phyloP scores from a whole-genome alignment of 371 early-diverging fungal genomes.

The Actinomortierella ambigua region DNA sequence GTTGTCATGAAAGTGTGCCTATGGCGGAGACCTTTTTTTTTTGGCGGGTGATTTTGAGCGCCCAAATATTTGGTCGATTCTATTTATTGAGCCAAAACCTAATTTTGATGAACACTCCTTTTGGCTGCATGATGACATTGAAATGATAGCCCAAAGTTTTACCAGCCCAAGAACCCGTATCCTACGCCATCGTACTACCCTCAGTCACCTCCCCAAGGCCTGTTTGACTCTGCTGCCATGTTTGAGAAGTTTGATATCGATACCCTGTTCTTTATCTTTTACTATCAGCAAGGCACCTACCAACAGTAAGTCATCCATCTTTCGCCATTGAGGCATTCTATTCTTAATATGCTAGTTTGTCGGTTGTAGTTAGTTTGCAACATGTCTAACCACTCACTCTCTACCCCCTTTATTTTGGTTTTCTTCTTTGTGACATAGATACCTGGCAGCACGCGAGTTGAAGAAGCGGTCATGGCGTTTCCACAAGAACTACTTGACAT shows the following conservation, averaged over 20 bases:
- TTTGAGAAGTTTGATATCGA: slow-evolving; percentile 96
- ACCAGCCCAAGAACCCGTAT: slow-evolving; percentile 77
- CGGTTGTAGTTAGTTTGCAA: background rate
- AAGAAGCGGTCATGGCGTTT: slow-evolving; percentile 99
- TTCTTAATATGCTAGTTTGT: background rate
- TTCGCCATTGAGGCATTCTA: background rate
- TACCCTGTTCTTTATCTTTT: slow-evolving; percentile 98
- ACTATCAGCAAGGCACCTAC: slow-evolving; percentile 95
- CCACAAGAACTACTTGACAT: slow-evolving; percentile 98
- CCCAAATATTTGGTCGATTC: background rate
- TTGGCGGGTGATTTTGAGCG: background rate
- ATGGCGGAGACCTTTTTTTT: background rate
- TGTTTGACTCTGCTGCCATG: slow-evolving; percentile 82
- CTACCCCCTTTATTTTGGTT: background rate
- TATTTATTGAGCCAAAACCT: background rate
- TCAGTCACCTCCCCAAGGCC: slow-evolving; percentile 75
- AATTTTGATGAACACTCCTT: background rate
- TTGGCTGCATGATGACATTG: too few species aligned
- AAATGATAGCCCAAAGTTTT: slow-evolving; percentile 62
- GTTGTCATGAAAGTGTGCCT: background rate
- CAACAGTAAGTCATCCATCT: slow-evolving; percentile 78
- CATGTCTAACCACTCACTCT: background rate
- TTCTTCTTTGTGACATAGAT: slow-evolving; percentile 50
- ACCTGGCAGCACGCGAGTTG: slow-evolving; percentile 94
- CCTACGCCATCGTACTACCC: slow-evolving; percentile 91